Conservation (phyloP, 768 basidiomycete species). For the Termitomyces sp. region DNA sequence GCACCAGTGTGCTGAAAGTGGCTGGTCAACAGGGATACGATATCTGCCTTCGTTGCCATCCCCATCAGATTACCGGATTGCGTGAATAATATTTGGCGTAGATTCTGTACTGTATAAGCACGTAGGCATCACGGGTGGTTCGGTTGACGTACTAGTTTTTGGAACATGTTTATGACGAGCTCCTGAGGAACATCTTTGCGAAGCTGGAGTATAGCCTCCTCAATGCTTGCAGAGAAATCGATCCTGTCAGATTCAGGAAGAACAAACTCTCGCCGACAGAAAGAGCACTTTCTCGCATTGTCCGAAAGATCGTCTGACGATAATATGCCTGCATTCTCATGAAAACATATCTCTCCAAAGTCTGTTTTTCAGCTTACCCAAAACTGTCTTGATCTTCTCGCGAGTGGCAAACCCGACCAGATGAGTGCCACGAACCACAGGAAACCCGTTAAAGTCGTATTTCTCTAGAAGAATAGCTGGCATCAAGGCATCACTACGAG, state of each 20-base stretch:
- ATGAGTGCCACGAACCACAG: slow-evolving; percentile 45
- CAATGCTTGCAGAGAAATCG: slow-evolving; percentile 33
- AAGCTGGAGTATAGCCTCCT: slow-evolving; percentile 53
- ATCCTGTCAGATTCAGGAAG: slow-evolving; percentile 23
- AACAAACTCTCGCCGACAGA: slow-evolving; percentile 26
- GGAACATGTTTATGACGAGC: slow-evolving; percentile 68
- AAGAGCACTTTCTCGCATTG: slow-evolving; percentile 33
- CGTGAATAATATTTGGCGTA: slow-evolving; percentile 65
- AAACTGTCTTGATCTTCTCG: slow-evolving; percentile 37
- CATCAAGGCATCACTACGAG: not conserved
- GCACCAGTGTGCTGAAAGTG: slow-evolving; percentile 52
- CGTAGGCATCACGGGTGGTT: not conserved
- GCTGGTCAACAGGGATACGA: slow-evolving; percentile 51
- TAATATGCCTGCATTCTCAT: slow-evolving; percentile 19
- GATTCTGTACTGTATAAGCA: slow-evolving; percentile 37
- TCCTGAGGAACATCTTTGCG: slow-evolving; percentile 67
- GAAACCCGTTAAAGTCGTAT: slow-evolving; percentile 56
- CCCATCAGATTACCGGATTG: slow-evolving; percentile 53
- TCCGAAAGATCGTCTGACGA: slow-evolving; percentile 24
- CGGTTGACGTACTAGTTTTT: slow-evolving; percentile 47
- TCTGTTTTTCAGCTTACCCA: slow-evolving; percentile 23
- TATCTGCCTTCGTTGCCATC: slow-evolving; percentile 64
- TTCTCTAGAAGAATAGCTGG: slow-evolving; percentile 35
- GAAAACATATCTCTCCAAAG: not conserved
- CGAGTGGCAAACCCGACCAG: slow-evolving; percentile 59